These are phyloP conservation scores for Lumnitzera racemosa DNA, from an alignment of 345 rosid species.

Conservation along the genomic window DNA sequence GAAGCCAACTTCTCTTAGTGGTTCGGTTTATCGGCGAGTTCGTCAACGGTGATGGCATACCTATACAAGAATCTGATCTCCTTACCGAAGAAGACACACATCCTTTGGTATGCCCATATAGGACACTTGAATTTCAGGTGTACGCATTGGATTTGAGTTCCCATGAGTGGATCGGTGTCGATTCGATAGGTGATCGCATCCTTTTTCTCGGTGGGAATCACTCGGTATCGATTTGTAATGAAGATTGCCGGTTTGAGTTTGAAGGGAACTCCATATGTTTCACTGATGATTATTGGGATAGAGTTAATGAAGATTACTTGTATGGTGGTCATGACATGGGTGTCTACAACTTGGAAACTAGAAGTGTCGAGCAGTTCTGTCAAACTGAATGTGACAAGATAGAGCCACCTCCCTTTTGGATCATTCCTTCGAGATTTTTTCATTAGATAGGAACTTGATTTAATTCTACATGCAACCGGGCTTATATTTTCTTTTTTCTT, in stretches of 20 bases:
- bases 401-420: conserved; percentile 17
- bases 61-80: conserved; percentile 1
- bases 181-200: conserved; percentile 2
- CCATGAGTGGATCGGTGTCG: conserved; percentile 5
- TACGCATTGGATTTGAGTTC: neutral
- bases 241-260: neutral
- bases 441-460: too few species aligned
- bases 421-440: neutral
- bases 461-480: too few species aligned
- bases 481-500: too few species aligned
- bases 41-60: conserved; percentile 2
- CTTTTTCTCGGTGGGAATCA: conserved; percentile 10
- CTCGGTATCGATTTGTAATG: neutral
- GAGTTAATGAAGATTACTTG: conserved; percentile 1
- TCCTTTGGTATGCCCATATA: conserved; percentile 4
- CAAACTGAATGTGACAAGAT: neutral
- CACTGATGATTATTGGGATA: conserved; percentile 9
- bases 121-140: conserved; percentile 6
- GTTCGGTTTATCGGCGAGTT: conserved; percentile 3
- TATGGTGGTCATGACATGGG: conserved; percentile 15
- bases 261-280: conserved; percentile 5
- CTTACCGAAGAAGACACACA: neutral
- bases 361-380: conserved; percentile 3
- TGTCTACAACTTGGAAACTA: conserved; percentile 4
- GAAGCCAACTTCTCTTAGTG: neutral